These are phyloP conservation scores for Gnomoniopsis smithogilvyi DNA, from an alignment of 2,329 filamentous ascomycete genomes.

Conservation along the genomic window DNA sequence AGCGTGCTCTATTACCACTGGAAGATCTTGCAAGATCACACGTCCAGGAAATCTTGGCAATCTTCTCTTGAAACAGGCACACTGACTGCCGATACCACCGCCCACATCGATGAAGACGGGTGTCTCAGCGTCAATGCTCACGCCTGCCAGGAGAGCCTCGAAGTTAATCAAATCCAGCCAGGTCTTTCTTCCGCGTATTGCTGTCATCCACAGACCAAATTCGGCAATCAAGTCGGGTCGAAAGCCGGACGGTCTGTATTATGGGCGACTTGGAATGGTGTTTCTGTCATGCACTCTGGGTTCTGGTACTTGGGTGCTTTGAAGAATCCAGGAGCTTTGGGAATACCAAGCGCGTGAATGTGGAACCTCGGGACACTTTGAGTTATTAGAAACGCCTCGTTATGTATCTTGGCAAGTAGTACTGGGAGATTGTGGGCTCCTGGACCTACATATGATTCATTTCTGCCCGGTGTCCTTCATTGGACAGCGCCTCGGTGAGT, in stretches of 20 bases:
- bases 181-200: slow-evolving; percentile 8
- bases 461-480: background rate
- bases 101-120: slow-evolving; percentile 6
- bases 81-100: slow-evolving; percentile 7
- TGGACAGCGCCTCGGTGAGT: slow-evolving; percentile 2
- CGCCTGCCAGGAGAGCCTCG: slow-evolving; percentile 1
- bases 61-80: background rate
- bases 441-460: slow-evolving; percentile 2
- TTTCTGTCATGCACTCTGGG: background rate
- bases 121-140: background rate
- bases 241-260: slow-evolving; percentile 18
- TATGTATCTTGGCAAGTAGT: background rate
- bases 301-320: background rate
- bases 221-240: slow-evolving; percentile 16
- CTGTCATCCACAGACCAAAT: slow-evolving; percentile 20
- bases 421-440: background rate
- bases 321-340: slow-evolving; percentile 5
- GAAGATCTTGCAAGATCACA: slow-evolving; percentile 6
- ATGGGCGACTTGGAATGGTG: slow-evolving; percentile 6
- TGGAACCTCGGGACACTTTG: background rate
- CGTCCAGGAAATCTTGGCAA: background rate
- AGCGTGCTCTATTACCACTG: background rate
- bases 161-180: slow-evolving; percentile 21
- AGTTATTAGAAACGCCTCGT: background rate
- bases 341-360: background rate